Conservation (phyloP, 768 basidiomycete species). For the Kwoniella sp. region DNA sequence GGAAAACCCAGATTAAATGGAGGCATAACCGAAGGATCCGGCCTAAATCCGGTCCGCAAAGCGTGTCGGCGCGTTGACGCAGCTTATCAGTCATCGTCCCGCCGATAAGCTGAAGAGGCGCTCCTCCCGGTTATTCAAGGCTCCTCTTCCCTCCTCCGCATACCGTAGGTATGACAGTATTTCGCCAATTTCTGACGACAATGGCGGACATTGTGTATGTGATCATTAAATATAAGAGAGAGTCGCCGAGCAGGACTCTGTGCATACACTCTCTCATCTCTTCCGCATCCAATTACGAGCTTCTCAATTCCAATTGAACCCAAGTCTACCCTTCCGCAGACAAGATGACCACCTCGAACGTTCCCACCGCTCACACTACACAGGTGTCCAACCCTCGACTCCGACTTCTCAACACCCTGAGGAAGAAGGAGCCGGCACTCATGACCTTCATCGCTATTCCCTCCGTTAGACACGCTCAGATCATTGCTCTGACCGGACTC, state of each 20-base stretch:
- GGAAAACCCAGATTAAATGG: too few species aligned
- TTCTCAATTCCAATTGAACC: not conserved
- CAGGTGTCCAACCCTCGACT: constrained; percentile 35
- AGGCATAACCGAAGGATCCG: too few species aligned
- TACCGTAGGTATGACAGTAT: not conserved
- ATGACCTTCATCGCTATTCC: constrained; percentile 45
- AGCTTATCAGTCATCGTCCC: too few species aligned
- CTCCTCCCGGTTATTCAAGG: not conserved
- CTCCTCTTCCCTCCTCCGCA: not conserved
- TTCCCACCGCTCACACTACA: constrained; percentile 33
- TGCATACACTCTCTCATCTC: too few species aligned
- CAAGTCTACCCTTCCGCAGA: not conserved
- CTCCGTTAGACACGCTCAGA: constrained; percentile 35
- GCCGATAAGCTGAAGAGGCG: too few species aligned
- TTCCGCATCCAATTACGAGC: not conserved
- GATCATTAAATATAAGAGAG: too few species aligned
- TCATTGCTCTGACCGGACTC: constrained; percentile 40
- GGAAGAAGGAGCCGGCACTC: constrained; percentile 26
- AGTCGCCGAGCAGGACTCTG: too few species aligned
- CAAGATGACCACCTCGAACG: constrained; percentile 8
- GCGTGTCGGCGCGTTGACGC: too few species aligned
- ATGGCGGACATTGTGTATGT: too few species aligned
- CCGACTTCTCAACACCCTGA: constrained; percentile 37
- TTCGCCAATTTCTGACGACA: too few species aligned
- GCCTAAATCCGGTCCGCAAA: too few species aligned